A percentile compares a stretch with the other conserved stretches of the same genome.
These are phyloP conservation scores for Clathrospora elynae DNA, from an alignment of 2,329 filamentous ascomycete genomes.

Conservation along the genomic window DNA sequence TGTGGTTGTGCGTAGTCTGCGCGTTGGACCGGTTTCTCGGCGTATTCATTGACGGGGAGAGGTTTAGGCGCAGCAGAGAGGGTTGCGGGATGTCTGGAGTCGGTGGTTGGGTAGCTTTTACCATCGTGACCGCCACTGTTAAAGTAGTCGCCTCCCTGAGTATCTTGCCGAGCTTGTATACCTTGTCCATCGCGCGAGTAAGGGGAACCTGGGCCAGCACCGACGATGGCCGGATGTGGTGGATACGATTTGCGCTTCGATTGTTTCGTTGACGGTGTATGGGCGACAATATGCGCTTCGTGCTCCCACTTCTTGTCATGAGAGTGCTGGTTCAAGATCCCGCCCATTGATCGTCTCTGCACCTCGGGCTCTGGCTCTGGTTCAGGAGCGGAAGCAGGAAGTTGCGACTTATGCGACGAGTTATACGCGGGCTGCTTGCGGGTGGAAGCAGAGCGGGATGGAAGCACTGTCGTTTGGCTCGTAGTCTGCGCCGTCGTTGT, in stretches of 20 bases:
- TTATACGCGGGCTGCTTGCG: constrained; percentile 39
- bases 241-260: constrained; percentile 42
- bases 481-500: constrained; percentile 16
- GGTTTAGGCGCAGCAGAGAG: constrained; percentile 4
- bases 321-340: constrained; percentile 41
- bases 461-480: constrained; percentile 23
- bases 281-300: constrained; percentile 38
- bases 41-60: constrained; percentile 9
- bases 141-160: constrained; percentile 38
- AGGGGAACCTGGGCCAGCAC: constrained; percentile 41
- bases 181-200: constrained; percentile 36
- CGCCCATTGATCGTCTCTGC: constrained; percentile 39
- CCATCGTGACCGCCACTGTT: constrained; percentile 28
- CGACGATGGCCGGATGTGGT: constrained; percentile 46
- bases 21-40: constrained; percentile 16
- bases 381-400: constrained; percentile 26
- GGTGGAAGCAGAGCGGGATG: constrained; percentile 29
- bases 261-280: constrained; percentile 24
- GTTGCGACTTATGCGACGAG: constrained; percentile 44
- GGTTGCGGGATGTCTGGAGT: constrained; percentile 10
- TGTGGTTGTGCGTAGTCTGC: constrained; percentile 27
- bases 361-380: constrained; percentile 26
- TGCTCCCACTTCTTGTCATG: constrained; percentile 34
- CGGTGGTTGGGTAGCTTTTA: constrained; percentile 13
- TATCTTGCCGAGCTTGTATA: constrained; percentile 38